Conservation (phyloP, 2,329 filamentous ascomycete species). For the Metarhizium guizhouense region DNA sequence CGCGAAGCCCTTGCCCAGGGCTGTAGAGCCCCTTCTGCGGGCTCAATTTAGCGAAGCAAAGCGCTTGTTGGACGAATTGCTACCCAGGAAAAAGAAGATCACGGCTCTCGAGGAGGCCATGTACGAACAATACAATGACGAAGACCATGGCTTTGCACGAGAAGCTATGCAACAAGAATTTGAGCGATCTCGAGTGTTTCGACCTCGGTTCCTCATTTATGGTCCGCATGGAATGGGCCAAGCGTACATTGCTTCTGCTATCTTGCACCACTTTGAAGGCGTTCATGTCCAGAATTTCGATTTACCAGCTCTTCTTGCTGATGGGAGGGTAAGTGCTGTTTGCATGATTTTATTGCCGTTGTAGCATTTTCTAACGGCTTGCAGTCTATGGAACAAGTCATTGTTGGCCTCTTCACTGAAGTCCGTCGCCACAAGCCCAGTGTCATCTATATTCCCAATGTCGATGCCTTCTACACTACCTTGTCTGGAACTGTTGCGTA, state of each 20-base stretch:
- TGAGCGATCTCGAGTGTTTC: constrained; percentile 78
- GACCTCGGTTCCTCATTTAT: constrained; percentile 75
- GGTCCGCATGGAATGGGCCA: constrained; percentile 91
- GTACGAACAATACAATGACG: constrained; percentile 76
- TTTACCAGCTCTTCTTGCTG: constrained; percentile 75
- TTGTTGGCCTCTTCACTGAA: constrained; percentile 86
- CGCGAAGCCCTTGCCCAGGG: constrained; percentile 69
- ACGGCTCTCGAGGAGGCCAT: constrained; percentile 92
- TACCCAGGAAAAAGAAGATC: constrained; percentile 77
- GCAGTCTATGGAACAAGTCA: constrained; percentile 70
- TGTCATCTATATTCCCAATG: constrained; percentile 86
- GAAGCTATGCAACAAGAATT: constrained; percentile 73
- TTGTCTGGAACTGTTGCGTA: constrained; percentile 57
- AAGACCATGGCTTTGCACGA: constrained; percentile 74
- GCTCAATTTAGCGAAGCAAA: constrained; percentile 64
- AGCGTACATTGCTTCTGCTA: constrained; percentile 73
- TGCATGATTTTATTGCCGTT: neutral
- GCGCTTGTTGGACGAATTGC: constrained; percentile 58
- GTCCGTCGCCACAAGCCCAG: constrained; percentile 91
- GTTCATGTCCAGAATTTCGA: constrained; percentile 94
- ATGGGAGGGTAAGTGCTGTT: constrained; percentile 56
- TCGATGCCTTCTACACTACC: constrained; percentile 75
- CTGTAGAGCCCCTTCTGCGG: constrained; percentile 72
- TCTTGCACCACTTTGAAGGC: constrained; percentile 86
- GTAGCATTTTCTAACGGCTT: constrained; percentile 11